Evolutionary conservation across 2,329 filamentous ascomycete genomes (phyloP).

Genomic region (Fusarium metavorans): DNA sequence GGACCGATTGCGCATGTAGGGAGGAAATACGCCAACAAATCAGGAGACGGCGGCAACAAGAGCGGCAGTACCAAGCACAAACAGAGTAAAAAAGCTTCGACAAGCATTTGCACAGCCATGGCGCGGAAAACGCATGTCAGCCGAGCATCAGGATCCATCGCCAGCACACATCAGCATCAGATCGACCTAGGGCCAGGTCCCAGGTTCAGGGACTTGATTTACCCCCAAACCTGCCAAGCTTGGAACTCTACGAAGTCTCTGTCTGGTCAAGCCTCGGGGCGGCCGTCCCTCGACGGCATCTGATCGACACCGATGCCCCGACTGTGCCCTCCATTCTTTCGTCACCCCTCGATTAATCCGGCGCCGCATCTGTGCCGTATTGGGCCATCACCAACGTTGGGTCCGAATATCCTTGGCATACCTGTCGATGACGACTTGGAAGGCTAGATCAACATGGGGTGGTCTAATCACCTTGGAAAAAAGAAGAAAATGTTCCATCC

Average conservation of each 20-base stretch:
- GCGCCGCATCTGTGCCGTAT: slow-evolving; percentile 26
- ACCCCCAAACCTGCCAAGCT: slow-evolving; percentile 33
- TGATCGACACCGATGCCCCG: slow-evolving; percentile 26
- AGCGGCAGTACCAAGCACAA: slow-evolving; percentile 7
- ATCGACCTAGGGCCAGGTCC: slow-evolving; percentile 36
- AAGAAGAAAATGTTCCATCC: not conserved
- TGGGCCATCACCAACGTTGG: slow-evolving; percentile 7
- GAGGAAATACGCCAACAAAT: slow-evolving; percentile 7
- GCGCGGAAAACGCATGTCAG: slow-evolving; percentile 31
- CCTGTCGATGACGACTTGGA: slow-evolving; percentile 33
- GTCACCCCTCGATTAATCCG: slow-evolving; percentile 11
- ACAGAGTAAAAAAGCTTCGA: not conserved
- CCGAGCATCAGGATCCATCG: slow-evolving; percentile 22
- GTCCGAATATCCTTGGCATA: slow-evolving; percentile 1
- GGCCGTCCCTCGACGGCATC: slow-evolving; percentile 2
- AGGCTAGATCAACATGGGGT: not conserved
- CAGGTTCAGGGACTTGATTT: slow-evolving; percentile 36
- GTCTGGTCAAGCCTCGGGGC: slow-evolving; percentile 20
- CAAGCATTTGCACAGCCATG: slow-evolving; percentile 30
- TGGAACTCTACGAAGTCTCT: slow-evolving; percentile 34
- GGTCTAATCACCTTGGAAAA: not conserved
- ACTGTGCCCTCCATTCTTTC: slow-evolving; percentile 16
- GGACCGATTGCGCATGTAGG: slow-evolving; percentile 12
- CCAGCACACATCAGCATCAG: slow-evolving; percentile 16
- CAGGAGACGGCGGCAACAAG: slow-evolving; percentile 8